These are phyloP conservation scores for Aegilops bicornis DNA, from an alignment of 176 grass and related monocot genomes.

Conservation along the genomic window DNA sequence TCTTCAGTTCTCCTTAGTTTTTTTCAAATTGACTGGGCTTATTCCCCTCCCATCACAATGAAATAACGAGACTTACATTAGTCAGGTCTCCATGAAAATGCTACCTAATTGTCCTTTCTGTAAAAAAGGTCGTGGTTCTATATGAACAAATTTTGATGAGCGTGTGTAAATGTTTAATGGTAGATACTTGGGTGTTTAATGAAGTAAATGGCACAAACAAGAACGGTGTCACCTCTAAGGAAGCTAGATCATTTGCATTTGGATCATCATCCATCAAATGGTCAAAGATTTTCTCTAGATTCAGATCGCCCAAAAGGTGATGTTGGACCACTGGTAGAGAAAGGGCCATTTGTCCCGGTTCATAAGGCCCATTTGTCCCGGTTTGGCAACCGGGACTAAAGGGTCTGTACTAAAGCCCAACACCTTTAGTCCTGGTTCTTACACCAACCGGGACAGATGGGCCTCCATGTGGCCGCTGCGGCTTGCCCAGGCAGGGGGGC, in stretches of 20 bases:
- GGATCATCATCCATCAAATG: slow-evolving; percentile 49
- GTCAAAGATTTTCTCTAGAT: slow-evolving; percentile 53
- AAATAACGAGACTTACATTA: not conserved
- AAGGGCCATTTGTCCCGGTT: too few species aligned
- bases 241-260: slow-evolving; percentile 57
- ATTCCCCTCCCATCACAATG: not conserved
- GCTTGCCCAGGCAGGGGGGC: too few species aligned
- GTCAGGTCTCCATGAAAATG: not conserved
- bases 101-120: not conserved
- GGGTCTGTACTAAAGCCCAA: too few species aligned
- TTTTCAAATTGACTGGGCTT: not conserved
- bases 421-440: too few species aligned
- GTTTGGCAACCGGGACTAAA: too few species aligned
- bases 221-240: slow-evolving; percentile 46
- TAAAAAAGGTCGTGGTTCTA: not conserved
- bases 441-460: too few species aligned
- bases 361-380: too few species aligned
- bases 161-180: not conserved
- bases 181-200: not conserved
- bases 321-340: slow-evolving; percentile 3
- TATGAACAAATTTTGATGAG: not conserved
- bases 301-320: slow-evolving; percentile 64
- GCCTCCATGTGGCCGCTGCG: too few species aligned
- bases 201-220: slow-evolving; percentile 38
- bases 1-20: slow-evolving; percentile 4